Base-by-base conservation (phyloP, 257 asterid genomes). In the Penstemon davidsonii region DNA sequence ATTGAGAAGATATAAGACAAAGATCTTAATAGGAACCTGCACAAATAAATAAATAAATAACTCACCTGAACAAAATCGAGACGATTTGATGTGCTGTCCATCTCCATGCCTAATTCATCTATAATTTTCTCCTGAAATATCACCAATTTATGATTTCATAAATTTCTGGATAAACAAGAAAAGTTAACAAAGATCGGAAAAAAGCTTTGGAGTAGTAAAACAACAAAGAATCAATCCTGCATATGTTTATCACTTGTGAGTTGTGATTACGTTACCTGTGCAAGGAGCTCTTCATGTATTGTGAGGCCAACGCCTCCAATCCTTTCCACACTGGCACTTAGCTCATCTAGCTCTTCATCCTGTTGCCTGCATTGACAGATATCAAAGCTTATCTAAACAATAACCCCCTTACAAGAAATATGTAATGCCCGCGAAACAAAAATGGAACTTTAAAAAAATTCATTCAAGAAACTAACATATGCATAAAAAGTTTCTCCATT, bases 61-160 rank as follows among this genome's bases (percentile, higher is more conserved):
- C 33, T 74, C 63, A 91, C 99, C 99, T 94, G 97, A 80, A 94
- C 97, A 75, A 94, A 94, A 64, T 94, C 99, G 39, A 94, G 99
- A 70, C 99, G 97, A 62, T 84, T 87, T 61, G 99, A 87, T 40
- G 98, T 90, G 79, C 90, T 84, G 68, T 88, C 99, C 96, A 94
- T 91, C 81, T 91, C 99, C n/a, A 66, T 74, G 70, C 89, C 97
- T 78, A 94, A 69, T 4, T 94, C 97, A 74, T 78, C 92, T 3
- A 94, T 64, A 55, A 94, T 87, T 81, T 82, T 91, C 74, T 91
- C 99, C 99, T 94, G 89, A 67, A 61, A 64, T 42, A 72, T 33
- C 55, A 71, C 37, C 10, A 45, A 41, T 72, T 53, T 47, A 25
- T 25, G 33, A 25, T 25, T 25, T 25, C 33, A 25, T 40, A 25